Conservation (phyloP, 2,329 filamentous ascomycete genomes). For the Purpureocillium lavendulum region DNA sequence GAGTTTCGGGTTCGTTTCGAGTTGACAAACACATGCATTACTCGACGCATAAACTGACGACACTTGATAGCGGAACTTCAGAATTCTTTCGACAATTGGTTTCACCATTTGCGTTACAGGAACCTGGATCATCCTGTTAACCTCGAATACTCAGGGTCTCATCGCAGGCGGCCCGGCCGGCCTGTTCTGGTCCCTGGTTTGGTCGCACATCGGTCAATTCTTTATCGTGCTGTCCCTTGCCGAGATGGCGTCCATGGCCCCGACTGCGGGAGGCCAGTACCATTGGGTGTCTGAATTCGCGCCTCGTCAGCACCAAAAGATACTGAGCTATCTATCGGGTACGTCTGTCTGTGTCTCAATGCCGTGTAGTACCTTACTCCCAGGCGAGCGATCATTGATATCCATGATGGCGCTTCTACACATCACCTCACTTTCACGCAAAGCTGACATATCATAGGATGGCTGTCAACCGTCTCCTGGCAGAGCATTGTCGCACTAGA, state of each 20-base stretch:
- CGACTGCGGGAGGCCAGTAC: conserved; percentile 49
- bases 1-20: conserved; percentile 8
- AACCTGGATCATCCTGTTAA: conserved; percentile 32
- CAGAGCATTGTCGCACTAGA: conserved; percentile 30
- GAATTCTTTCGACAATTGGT: conserved; percentile 35
- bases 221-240: conserved; percentile 34
- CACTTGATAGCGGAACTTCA: conserved; percentile 29
- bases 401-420: too few species aligned
- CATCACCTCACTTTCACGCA: too few species aligned
- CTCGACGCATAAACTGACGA: too few species aligned
- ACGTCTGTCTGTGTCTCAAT: not conserved
- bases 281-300: conserved; percentile 51
- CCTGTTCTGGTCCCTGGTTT: conserved; percentile 11
- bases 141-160: conserved; percentile 16
- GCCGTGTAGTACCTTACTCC: conserved; percentile 3
- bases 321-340: conserved; percentile 36
- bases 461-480: conserved; percentile 34
- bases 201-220: conserved; percentile 15
- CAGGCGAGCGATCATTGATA: too few species aligned
- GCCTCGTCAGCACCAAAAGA: conserved; percentile 37
- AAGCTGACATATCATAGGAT: too few species aligned
- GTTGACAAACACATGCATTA: too few species aligned
- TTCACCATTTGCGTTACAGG: conserved; percentile 38
- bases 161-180: conserved; percentile 10
- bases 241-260: conserved; percentile 45